phyloP scores from a whole-genome alignment of 495 filamentous ascomycete species.

The Neurospora sp. region DNA sequence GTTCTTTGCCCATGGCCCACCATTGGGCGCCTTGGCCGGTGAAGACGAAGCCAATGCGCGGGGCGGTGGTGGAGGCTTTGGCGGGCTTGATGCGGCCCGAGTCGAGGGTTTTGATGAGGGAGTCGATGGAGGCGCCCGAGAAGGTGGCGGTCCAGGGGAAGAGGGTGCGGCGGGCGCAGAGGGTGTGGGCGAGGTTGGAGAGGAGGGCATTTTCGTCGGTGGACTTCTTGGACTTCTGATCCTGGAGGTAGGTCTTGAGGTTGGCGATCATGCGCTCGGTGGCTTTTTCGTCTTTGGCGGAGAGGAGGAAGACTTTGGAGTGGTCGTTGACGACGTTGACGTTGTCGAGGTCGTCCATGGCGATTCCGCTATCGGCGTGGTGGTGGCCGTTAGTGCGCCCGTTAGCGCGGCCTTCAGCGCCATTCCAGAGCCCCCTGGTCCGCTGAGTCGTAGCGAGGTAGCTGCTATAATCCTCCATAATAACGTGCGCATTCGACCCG shows the following conservation, averaged over 20 bases:
- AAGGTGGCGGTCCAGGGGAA: slow-evolving; percentile 18
- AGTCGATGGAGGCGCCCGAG: slow-evolving; percentile 6
- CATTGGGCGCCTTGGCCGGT: slow-evolving; percentile 44
- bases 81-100: slow-evolving; percentile 11
- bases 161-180: slow-evolving; percentile 20
- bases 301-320: slow-evolving; percentile 12
- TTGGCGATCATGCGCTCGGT: slow-evolving; percentile 12
- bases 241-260: slow-evolving; percentile 10
- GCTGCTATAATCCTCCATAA: slow-evolving; percentile 11
- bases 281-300: slow-evolving; percentile 17
- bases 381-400: background rate
- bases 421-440: background rate
- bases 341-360: background rate
- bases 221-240: background rate
- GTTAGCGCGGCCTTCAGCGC: slow-evolving; percentile 6
- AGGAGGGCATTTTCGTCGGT: slow-evolving; percentile 14
- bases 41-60: slow-evolving; percentile 25
- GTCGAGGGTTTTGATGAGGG: slow-evolving; percentile 10
- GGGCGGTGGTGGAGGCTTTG: background rate
- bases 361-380: background rate
- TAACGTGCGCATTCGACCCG: slow-evolving; percentile 17
- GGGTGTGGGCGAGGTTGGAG: slow-evolving; percentile 24
- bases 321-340: background rate
- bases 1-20: slow-evolving; percentile 44
- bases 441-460: background rate